Base-by-base conservation (phyloP, 2,329 filamentous ascomycete species). In the Diplocarpon mali region DNA sequence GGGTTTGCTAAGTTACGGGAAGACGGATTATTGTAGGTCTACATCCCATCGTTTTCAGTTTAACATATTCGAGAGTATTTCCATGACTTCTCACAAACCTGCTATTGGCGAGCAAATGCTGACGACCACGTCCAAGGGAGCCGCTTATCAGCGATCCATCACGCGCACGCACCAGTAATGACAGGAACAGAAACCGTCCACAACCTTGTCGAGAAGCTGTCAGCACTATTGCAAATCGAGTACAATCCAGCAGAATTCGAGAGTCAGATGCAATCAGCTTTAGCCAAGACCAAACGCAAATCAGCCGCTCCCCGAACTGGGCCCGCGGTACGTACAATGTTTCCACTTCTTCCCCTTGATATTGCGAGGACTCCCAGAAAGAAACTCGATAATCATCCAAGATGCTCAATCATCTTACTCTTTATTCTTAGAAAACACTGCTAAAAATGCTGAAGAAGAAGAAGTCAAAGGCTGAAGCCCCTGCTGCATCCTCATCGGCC, bases 131-230 rank as follows among this genome's bases (percentile, higher is more conserved):
- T 24, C 20, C 20, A 4, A 24, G 20, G 20, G 20, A 24, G 20
- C 7, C 20, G 20, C 20, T 4, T 24, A 24, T 24, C 20, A 7
- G 20, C 20, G 7, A 24, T 24, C 7, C 20, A 24, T 24, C 20
- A 24, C 3, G 4, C 20, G 20, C 20, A 24, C 20, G 30, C 11
- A 14, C 9, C n/a, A 9, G 11, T 32, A 10, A 32, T 32, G 30
- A 10, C 30, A 12, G 30, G 30, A 32, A 10, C 30, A 32, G 11
- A 12, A 32, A 32, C 41, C 15, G 12, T 12, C 8, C 36, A 46
- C 13, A 51, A 53, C 30, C 29, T 50, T 12, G 34, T 47, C 5
- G 43, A 53, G 24, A 49, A 47, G 24, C 39, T 53, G 30, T 40
- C 47, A 14, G 30, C 31, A 13, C 20, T 42, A 11, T 44, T 53